Percentiles rank a stretch among this genome's conserved stretches.
Conservation (phyloP, 805 yeast species). For the Saturnispora dispora region DNA sequence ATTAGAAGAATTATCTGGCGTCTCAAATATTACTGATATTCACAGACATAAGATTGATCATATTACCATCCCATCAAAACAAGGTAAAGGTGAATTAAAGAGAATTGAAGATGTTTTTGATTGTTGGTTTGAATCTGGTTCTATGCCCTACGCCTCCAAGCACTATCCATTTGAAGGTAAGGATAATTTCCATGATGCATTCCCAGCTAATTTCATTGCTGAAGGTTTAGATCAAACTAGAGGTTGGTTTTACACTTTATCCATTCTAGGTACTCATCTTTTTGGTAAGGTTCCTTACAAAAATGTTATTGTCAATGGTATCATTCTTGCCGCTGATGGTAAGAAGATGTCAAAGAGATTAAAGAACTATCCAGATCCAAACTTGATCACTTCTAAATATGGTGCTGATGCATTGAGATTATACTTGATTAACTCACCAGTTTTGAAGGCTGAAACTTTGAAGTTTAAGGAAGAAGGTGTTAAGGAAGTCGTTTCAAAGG, state of each 20-base stretch:
- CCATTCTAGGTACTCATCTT: conserved; percentile 90
- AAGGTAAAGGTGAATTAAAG: conserved; percentile 78
- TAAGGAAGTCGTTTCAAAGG: conserved; percentile 93
- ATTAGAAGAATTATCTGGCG: conserved; percentile 78
- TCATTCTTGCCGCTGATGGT: conserved; percentile 95
- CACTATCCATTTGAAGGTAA: conserved; percentile 88
- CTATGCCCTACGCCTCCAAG: conserved; percentile 96
- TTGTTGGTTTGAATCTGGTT: conserved; percentile 99
- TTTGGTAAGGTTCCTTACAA: conserved; percentile 89
- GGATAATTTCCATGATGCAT: conserved; percentile 59
- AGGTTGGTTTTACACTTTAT: conserved; percentile 98
- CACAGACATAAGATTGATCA: conserved; percentile 92
- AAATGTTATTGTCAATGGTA: conserved; percentile 93
- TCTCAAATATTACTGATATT: conserved; percentile 69
- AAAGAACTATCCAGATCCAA: conserved; percentile 97
- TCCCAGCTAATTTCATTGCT: conserved; percentile 96
- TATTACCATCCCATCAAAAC: conserved; percentile 84
- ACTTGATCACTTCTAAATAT: conserved; percentile 65
- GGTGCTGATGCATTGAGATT: conserved; percentile 98
- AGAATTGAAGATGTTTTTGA: conserved; percentile 98
- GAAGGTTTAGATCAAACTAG: conserved; percentile 99
- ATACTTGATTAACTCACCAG: conserved; percentile 95
- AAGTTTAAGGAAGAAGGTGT: conserved; percentile 99
- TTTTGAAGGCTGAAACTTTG: conserved; percentile 90
- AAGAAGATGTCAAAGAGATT: conserved; percentile 98